phyloP scores from a whole-genome alignment of 495 filamentous ascomycete species.

The Penicillium riverlandense region DNA sequence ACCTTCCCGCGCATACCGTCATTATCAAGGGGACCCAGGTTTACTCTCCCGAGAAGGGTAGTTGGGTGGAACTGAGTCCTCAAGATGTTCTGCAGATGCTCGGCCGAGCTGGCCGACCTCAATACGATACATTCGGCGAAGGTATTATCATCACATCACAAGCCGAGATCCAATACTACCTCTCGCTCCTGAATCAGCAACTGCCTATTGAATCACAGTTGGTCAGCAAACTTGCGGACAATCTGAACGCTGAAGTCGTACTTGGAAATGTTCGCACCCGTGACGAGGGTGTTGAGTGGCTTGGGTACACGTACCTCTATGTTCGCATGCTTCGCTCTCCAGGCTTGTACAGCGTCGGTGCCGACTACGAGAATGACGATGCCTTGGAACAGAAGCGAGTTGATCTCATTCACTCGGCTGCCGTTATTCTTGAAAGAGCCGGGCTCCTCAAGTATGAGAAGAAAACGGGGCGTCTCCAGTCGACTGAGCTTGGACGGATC shows the following conservation, averaged over 20 bases:
- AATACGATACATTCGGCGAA: slow-evolving; percentile 96
- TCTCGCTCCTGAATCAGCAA: slow-evolving; percentile 94
- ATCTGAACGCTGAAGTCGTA: slow-evolving; percentile 94
- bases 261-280: slow-evolving; percentile 88
- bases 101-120: slow-evolving; percentile 89
- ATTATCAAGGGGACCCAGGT: slow-evolving; percentile 98
- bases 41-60: slow-evolving; percentile 97
- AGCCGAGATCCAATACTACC: slow-evolving; percentile 89
- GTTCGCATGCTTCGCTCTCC: slow-evolving; percentile 97
- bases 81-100: slow-evolving; percentile 99
- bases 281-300: slow-evolving; percentile 96
- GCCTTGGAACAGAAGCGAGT: slow-evolving; percentile 93
- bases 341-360: slow-evolving; percentile 89
- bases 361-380: slow-evolving; percentile 89
- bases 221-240: slow-evolving; percentile 87
- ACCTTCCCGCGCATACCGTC: slow-evolving; percentile 93
- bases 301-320: slow-evolving; percentile 97
- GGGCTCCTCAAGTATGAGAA: slow-evolving; percentile 93
- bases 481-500: slow-evolving; percentile 91
- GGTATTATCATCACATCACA: slow-evolving; percentile 98
- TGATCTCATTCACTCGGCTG: slow-evolving; percentile 92
- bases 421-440: slow-evolving; percentile 76
- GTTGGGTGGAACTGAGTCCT: slow-evolving; percentile 95
- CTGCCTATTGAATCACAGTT: slow-evolving; percentile 96
- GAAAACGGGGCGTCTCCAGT: slow-evolving; percentile 79